These are phyloP conservation scores for Coemansia sp. DNA, from an alignment of 192 early-diverging fungal species.

Conservation along the genomic window DNA sequence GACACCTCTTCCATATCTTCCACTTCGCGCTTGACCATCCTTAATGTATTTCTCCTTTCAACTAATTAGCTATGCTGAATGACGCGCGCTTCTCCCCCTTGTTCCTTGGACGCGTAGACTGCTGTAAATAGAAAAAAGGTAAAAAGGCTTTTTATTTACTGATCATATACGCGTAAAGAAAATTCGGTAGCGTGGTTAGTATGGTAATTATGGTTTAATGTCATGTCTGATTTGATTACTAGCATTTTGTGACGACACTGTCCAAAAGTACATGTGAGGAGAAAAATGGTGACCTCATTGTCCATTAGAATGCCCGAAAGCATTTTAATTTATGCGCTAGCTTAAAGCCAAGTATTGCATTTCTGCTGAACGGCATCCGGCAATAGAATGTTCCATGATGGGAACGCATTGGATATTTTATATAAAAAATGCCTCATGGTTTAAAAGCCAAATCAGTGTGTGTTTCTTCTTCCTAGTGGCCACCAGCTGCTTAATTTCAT, in stretches of 20 bases:
- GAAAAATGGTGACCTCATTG: too few species aligned
- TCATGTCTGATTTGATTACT: too few species aligned
- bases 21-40: slow-evolving; percentile 1
- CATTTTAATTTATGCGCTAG: background rate
- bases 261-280: too few species aligned
- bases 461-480: background rate
- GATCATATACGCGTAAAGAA: background rate
- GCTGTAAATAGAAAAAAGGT: background rate
- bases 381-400: background rate
- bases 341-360: background rate
- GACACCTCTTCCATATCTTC: slow-evolving; percentile 3
- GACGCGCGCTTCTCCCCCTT: background rate
- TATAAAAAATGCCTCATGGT: background rate
- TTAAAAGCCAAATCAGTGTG: background rate
- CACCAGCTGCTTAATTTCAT: slow-evolving; percentile 2
- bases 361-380: background rate
- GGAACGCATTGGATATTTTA: background rate
- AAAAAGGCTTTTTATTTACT: background rate
- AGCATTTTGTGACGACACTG: too few species aligned
- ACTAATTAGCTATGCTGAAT: background rate
- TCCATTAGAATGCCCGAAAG: too few species aligned
- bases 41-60: background rate
- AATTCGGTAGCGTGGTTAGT: background rate
- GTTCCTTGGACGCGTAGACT: background rate
- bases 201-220: too few species aligned